Base-by-base conservation (phyloP, 75 land plant species). In the Cupressus sempervirens region DNA sequence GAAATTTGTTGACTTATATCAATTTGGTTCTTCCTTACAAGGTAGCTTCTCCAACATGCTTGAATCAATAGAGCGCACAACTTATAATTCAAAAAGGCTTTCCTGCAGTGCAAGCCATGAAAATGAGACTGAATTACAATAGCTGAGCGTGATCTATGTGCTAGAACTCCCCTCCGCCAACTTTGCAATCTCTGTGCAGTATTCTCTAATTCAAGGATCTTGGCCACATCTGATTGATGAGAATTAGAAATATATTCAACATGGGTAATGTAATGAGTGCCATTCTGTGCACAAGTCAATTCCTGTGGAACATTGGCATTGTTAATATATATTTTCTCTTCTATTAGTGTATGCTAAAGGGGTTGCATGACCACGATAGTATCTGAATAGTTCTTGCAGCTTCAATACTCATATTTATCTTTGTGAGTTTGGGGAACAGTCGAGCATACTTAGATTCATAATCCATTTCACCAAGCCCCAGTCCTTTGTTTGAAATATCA, bases 1-100 rank as follows among this genome's bases (percentile, higher is more conserved):
- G 77, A 80, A 70, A 95, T 41, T 67, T 93, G 89, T 50, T 87
- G 82, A 70, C 62, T 90, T 81, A 91, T 84, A 26, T 84, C 83
- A 41, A 58, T 76, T 76, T 85, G 85, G 16, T 72, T 73, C 82
- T 88, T 93, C 80, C 98, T 85, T 46, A 86, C 93, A 52, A 86
- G 62, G 79, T 86, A 89, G 46, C 98, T 95, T 83, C 86, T 95
- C 97, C 95, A 95, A 68, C 83, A 82, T 13, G 94, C 90, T 84
- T 93, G 95, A 15, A 93, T 88, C 29, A 83, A 23, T 82, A 92
- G 76, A 73, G 88, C 80, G 29, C 76, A 15, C 20, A 83, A 48
- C 50, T 81, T 92, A 35, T 83, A 73, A 68, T 73, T 87, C 36
- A 3, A 10, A 80, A 84, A 86, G n/a, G 43, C 54, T 83, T 82